Evolutionary conservation across 768 basidiomycete genomes (phyloP).

Genomic region (Lepiota venenata): DNA sequence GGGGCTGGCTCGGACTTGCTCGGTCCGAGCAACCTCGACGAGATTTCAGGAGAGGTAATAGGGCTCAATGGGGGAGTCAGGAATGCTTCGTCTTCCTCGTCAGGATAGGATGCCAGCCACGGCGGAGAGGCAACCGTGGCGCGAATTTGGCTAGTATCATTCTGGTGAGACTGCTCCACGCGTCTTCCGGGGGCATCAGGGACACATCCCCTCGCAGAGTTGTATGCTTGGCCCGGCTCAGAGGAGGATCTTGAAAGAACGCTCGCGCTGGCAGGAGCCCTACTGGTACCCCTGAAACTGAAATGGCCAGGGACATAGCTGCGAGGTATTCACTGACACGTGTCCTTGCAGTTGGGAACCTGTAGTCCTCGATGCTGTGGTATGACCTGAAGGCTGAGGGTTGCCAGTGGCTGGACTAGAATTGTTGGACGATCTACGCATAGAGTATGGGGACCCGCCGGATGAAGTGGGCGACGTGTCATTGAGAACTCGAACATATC

Average conservation of each 20-base stretch:
- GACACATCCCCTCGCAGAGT: neutral
- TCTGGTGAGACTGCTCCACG: neutral
- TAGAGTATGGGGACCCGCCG: neutral
- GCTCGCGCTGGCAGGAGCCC: neutral
- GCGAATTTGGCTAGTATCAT: slow-evolving; percentile 8
- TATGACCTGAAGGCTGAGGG: neutral
- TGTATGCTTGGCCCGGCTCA: neutral
- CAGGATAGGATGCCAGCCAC: slow-evolving; percentile 25
- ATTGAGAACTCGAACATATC: slow-evolving; percentile 26
- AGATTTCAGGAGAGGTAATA: slow-evolving; percentile 14
- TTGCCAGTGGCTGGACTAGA: neutral
- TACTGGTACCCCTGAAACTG: neutral
- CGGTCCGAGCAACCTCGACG: slow-evolving; percentile 6
- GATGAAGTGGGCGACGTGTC: neutral
- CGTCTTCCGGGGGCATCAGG: neutral
- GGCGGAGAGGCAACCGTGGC: slow-evolving; percentile 28
- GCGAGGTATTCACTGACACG: neutral
- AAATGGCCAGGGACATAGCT: neutral
- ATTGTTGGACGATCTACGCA: neutral
- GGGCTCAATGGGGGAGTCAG: slow-evolving; percentile 14
- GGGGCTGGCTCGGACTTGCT: slow-evolving; percentile 4
- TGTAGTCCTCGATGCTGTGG: neutral
- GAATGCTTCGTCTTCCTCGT: slow-evolving; percentile 14
- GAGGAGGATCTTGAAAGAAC: slow-evolving; percentile 3
- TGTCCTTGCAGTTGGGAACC: slow-evolving; percentile 2